Base-by-base conservation (phyloP, 1,284 basidiomycete genomes). In the Papiliotrema flavescens region DNA sequence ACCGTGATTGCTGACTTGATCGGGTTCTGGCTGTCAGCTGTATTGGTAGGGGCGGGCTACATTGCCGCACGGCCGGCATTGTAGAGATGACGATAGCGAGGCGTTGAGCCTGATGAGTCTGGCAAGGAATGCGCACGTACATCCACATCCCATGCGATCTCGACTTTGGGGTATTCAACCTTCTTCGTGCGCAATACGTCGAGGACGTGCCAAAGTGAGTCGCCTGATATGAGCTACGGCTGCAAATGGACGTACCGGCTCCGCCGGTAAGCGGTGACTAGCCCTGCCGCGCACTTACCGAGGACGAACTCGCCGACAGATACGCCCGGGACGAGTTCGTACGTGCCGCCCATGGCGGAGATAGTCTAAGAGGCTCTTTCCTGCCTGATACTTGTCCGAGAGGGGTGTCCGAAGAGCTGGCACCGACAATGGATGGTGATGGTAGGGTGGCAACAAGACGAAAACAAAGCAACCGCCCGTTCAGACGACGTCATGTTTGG, bases 131-230 rank as follows among this genome's bases (percentile, higher is more conserved):
- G 6, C 5, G 28, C 28, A 62, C 67, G 80, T 46, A 83, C 76
- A 61, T 89, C 86, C 11, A 84, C 81, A 69, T 93, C 89, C 71
- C 86, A 92, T 70, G 89, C 89, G 63, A 93, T 78, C 59, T 91
- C 88, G 43, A 91, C 82, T 64, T 88, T 86, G 39, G 89, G 89
- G 60, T 88, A 91, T 47, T 80, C 54, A 2, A 63, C 65, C 60
- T 74, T 75, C n/a, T 70, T 56, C 4, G 67, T 64, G n/a, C 78
- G 66, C 6, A 94, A 78, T 39, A 82, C 76, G 62, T 90, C 87
- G 47, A 93, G 79, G 14, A 90, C 79, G 28, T 83, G 83, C 89
- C 90, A 93, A 6, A 93, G 78, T 0, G 88, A 89, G 46, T 85
- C 80, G 37, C 90, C 90, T 89, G 56, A 0, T 11, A 5, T 28